phyloP scores from a whole-genome alignment of 2,329 filamentous ascomycete genomes.

The Ilyonectria mors-panacis region DNA sequence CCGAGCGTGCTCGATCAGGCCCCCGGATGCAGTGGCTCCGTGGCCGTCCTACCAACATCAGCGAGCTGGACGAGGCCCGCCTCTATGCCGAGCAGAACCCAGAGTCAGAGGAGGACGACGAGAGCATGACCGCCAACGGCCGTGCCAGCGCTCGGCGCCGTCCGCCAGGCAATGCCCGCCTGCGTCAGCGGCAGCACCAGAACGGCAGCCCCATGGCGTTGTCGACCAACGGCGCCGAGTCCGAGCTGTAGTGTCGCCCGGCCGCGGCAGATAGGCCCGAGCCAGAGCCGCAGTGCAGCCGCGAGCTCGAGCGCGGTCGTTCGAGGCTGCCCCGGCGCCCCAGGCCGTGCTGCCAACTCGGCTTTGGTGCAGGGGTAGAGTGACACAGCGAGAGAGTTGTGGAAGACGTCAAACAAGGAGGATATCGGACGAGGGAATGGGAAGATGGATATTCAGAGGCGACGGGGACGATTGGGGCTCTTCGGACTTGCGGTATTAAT shows the following conservation, averaged over 20 bases:
- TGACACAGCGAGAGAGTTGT: not conserved
- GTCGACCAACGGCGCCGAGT: slow-evolving; percentile 71
- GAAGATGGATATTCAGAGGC: slow-evolving; percentile 22
- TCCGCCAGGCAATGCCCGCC: slow-evolving; percentile 58
- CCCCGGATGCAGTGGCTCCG: slow-evolving; percentile 98
- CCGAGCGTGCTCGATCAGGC: slow-evolving; percentile 88
- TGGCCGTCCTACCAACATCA: slow-evolving; percentile 83
- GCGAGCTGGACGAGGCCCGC: slow-evolving; percentile 86
- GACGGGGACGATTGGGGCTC: slow-evolving; percentile 27
- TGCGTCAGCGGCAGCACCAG: slow-evolving; percentile 62
- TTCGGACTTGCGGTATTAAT: slow-evolving; percentile 47
- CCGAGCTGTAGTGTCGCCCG: slow-evolving; percentile 63
- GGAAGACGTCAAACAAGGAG: slow-evolving; percentile 10
- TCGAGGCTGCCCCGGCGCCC: slow-evolving; percentile 6
- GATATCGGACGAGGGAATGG: slow-evolving; percentile 11
- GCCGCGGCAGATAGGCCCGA: slow-evolving; percentile 16
- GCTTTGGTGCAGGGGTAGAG: not conserved
- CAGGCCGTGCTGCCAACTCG: slow-evolving; percentile 19
- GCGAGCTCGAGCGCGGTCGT: slow-evolving; percentile 2
- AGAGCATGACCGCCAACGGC: slow-evolving; percentile 61
- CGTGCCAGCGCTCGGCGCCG: slow-evolving; percentile 60
- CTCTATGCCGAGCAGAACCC: slow-evolving; percentile 67
- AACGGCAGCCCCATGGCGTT: slow-evolving; percentile 71
- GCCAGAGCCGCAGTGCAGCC: not conserved
- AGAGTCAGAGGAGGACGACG: slow-evolving; percentile 72